Evolutionary conservation across 805 yeast species (phyloP).

Genomic region (Saccharomycopsis babjevae): DNA sequence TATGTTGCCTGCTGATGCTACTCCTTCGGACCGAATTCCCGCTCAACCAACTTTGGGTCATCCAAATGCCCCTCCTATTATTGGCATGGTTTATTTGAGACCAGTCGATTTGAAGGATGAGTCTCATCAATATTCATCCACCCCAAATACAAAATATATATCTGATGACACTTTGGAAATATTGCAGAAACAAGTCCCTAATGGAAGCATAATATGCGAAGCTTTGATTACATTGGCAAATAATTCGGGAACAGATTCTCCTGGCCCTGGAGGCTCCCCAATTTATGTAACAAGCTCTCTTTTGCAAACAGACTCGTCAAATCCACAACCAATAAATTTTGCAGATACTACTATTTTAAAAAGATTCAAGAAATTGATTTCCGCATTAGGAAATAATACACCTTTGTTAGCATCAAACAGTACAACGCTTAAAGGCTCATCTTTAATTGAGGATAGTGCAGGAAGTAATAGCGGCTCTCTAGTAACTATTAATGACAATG

Average conservation of each 20-base stretch:
- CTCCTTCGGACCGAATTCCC: conserved; percentile 65
- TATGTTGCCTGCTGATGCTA: conserved; percentile 64
- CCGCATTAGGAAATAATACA: neutral
- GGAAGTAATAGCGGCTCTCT: neutral
- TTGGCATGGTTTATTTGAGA: conserved; percentile 81
- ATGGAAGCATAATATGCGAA: neutral
- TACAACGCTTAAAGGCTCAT: neutral
- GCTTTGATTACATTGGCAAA: neutral
- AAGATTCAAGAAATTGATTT: neutral
- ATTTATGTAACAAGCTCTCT: neutral
- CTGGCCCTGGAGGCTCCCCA: neutral
- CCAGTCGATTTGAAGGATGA: conserved; percentile 73
- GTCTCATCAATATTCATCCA: conserved; percentile 35
- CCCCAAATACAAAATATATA: conserved; percentile 11
- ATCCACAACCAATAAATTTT: neutral
- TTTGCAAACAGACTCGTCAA: neutral
- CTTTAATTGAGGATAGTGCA: neutral
- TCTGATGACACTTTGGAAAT: neutral
- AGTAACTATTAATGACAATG: neutral
- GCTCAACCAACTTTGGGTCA: conserved; percentile 69
- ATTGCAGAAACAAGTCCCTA: neutral
- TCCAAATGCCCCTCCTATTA: conserved; percentile 84
- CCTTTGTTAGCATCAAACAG: neutral
- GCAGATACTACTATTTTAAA: neutral
- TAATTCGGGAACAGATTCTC: neutral